Evolutionary conservation across 192 early-diverging fungal genomes (phyloP).

Genomic region (Umbelopsis ramanniana): DNA sequence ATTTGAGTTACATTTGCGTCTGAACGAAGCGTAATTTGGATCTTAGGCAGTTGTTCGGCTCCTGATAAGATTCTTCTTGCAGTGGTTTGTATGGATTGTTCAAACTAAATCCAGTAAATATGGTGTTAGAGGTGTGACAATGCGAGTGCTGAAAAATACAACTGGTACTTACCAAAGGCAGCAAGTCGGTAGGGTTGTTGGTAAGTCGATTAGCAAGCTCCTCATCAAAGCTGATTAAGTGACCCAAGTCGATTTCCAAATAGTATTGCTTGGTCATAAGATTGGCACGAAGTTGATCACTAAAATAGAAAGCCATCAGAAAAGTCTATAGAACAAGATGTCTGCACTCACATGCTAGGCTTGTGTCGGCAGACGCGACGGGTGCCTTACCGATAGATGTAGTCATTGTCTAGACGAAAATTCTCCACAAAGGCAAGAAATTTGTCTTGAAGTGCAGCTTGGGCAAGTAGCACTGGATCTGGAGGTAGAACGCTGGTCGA

Average conservation of each 20-base stretch:
- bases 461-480: constrained; percentile 60
- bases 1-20: constrained; percentile 88
- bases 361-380: background rate
- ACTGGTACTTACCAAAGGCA: constrained; percentile 71
- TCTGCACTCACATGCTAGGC: background rate
- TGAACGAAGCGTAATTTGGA: constrained; percentile 88
- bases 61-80: constrained; percentile 74
- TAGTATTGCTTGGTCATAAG: constrained; percentile 73
- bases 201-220: constrained; percentile 80
- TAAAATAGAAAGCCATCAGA: background rate
- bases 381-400: constrained; percentile 72
- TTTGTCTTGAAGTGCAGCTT: constrained; percentile 63
- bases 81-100: constrained; percentile 78
- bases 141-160: background rate
- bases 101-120: constrained; percentile 65
- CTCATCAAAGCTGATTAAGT: constrained; percentile 84
- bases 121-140: background rate
- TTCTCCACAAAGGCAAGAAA: constrained; percentile 86
- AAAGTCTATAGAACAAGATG: no score
- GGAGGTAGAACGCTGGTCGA: constrained; percentile 68
- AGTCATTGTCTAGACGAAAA: constrained; percentile 84
- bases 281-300: constrained; percentile 93
- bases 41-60: constrained; percentile 73
- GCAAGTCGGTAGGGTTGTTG: constrained; percentile 75
- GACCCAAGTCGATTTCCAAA: constrained; percentile 87